phyloP scores from a whole-genome alignment of 306 rosid genomes.

The Cyclanthera cordifolia region DNA sequence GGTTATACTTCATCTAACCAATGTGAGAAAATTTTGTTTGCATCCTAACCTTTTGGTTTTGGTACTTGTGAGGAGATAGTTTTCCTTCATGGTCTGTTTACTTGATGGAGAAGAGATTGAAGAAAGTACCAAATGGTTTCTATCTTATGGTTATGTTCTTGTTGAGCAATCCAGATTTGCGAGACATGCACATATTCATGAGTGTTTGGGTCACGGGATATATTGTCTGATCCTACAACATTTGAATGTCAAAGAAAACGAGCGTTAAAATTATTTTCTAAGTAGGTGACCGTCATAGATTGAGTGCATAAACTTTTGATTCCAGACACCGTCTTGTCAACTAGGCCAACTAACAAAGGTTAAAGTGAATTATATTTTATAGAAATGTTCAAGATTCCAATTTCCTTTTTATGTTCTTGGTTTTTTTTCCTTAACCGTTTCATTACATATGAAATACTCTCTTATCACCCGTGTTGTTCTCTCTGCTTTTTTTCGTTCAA shows the following conservation, averaged over 20 bases:
- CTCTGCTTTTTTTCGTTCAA: neutral
- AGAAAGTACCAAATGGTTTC: neutral
- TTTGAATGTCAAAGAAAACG: too few relatives aligned
- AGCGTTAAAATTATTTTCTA: too few relatives aligned
- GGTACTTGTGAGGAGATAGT: conserved; percentile 15
- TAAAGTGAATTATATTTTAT: neutral
- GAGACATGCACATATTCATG: too few relatives aligned
- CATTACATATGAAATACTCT: neutral
- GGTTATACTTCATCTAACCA: too few relatives aligned
- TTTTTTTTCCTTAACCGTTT: neutral
- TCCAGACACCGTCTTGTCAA: too few relatives aligned
- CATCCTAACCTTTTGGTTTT: too few relatives aligned
- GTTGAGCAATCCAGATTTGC: neutral
- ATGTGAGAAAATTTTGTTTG: too few relatives aligned
- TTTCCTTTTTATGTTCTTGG: neutral
- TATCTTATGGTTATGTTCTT: neutral
- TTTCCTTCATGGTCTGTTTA: conserved; percentile 18
- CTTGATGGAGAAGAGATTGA: conserved; percentile 9
- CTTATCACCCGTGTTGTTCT: neutral
- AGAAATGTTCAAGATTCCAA: conserved; percentile 8
- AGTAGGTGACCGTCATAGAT: too few relatives aligned
- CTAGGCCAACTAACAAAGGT: too few relatives aligned
- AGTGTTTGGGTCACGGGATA: too few relatives aligned
- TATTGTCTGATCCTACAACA: too few relatives aligned
- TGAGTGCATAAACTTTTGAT: too few relatives aligned